A percentile compares a stretch with the other conserved stretches of the same genome.
phyloP scores from a whole-genome alignment of 371 early-diverging fungal species.

The Nematocida sp. region DNA sequence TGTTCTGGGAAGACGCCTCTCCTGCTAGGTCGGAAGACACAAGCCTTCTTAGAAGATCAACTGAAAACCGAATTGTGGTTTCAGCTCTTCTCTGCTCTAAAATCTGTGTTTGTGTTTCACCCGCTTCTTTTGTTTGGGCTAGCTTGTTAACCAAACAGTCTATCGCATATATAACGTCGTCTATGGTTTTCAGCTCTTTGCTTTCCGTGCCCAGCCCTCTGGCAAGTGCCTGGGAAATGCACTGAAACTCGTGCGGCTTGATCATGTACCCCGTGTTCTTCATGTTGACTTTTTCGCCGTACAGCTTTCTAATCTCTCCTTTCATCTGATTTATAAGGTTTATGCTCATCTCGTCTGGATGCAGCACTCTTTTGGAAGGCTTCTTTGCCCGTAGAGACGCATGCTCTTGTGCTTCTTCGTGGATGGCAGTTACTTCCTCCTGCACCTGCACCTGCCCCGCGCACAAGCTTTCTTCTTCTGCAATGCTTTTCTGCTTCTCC shows the following conservation, averaged over 20 bases:
- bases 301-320: slow-evolving; percentile 36
- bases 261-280: slow-evolving; percentile 45
- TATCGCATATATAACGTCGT: slow-evolving; percentile 44
- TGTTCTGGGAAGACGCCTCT: neutral
- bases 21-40: neutral
- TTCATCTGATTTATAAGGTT: slow-evolving; percentile 45
- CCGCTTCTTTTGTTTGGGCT: neutral
- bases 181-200: slow-evolving; percentile 21
- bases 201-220: slow-evolving; percentile 33
- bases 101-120: neutral
- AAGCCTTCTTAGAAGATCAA: neutral
- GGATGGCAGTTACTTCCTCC: too few species aligned
- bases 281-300: slow-evolving; percentile 54
- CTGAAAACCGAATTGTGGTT: neutral
- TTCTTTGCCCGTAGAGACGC: neutral
- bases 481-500: neutral
- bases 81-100: neutral
- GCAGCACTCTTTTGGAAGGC: neutral
- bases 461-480: neutral
- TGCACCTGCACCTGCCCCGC: neutral
- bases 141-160: slow-evolving; percentile 26
- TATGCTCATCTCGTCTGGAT: neutral
- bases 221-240: slow-evolving; percentile 30
- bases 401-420: too few species aligned
- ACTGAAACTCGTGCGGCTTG: slow-evolving; percentile 52